Conservation (phyloP, 495 filamentous ascomycete genomes). For the Penicillium desertorum region DNA sequence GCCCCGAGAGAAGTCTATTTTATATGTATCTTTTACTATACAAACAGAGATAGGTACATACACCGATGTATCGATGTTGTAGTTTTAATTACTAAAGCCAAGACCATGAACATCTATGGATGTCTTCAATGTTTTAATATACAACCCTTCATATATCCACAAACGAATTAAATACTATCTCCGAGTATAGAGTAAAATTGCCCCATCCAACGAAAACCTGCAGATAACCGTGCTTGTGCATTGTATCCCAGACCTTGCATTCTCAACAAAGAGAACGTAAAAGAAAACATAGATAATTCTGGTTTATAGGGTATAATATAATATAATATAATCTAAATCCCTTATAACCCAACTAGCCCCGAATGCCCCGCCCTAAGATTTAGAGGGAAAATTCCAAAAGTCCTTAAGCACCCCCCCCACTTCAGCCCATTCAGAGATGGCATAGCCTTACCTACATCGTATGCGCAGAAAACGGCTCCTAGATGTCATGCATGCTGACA, state of each 20-base stretch:
- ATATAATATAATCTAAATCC: not conserved
- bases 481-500: constrained; percentile 31
- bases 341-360: constrained; percentile 13
- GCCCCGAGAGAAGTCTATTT: no score
- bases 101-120: not conserved
- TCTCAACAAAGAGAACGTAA: not conserved
- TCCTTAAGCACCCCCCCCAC: constrained; percentile 1
- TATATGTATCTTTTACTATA: not conserved
- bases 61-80: not conserved
- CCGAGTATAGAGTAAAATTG: no score
- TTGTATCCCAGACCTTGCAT: constrained; percentile 6
- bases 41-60: not conserved
- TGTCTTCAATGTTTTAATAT: not conserved
- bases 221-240: not conserved
- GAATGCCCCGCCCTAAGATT: constrained; percentile 7
- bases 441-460: not conserved
- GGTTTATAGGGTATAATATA: not conserved
- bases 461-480: constrained; percentile 7
- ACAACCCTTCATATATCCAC: not conserved
- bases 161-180: not conserved
- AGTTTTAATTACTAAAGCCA: no score
- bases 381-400: not conserved
- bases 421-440: not conserved
- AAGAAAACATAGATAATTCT: no score
- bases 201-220: no score